phyloP scores from a whole-genome alignment of 2,329 filamentous ascomycete genomes.

The Coniochaeta hoffmannii region DNA sequence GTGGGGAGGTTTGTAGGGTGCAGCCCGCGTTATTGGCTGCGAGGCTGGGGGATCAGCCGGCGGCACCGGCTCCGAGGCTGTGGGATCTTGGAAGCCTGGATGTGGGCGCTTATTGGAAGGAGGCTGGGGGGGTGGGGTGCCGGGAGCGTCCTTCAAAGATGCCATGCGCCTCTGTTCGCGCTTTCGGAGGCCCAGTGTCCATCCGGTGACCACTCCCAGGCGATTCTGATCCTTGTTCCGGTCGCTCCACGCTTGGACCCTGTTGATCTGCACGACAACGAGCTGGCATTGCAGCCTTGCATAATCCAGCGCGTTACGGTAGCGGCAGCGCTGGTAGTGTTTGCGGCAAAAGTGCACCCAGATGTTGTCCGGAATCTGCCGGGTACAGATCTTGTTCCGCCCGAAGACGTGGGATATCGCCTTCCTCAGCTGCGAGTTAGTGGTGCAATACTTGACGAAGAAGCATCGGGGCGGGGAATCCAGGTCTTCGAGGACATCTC shows the following conservation, averaged over 20 bases:
- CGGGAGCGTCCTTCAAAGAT: neutral
- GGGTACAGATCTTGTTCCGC: constrained; percentile 71
- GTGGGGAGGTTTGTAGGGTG: neutral
- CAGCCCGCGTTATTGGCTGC: neutral
- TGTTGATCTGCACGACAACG: constrained; percentile 53
- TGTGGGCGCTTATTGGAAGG: constrained; percentile 19
- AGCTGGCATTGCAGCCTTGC: constrained; percentile 56
- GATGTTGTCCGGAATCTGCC: constrained; percentile 57
- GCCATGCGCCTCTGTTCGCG: constrained; percentile 48
- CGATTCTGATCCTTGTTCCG: constrained; percentile 30
- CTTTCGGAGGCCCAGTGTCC: constrained; percentile 57
- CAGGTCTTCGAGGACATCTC: neutral
- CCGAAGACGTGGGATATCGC: constrained; percentile 77
- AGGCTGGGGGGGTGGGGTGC: constrained; percentile 1
- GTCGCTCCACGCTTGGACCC: constrained; percentile 57
- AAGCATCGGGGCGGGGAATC: constrained; percentile 32
- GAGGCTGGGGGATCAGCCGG: too few relatives aligned
- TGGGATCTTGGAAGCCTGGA: constrained; percentile 22
- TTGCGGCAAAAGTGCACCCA: constrained; percentile 78
- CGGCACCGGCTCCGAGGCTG: neutral
- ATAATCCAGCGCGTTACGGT: constrained; percentile 57
- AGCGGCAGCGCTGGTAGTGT: constrained; percentile 71
- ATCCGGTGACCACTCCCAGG: constrained; percentile 44
- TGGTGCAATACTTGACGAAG: constrained; percentile 50
- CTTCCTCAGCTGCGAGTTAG: constrained; percentile 58